phyloP scores from a whole-genome alignment of 805 yeast species.

The Tetrapisispora taiwanensis region DNA sequence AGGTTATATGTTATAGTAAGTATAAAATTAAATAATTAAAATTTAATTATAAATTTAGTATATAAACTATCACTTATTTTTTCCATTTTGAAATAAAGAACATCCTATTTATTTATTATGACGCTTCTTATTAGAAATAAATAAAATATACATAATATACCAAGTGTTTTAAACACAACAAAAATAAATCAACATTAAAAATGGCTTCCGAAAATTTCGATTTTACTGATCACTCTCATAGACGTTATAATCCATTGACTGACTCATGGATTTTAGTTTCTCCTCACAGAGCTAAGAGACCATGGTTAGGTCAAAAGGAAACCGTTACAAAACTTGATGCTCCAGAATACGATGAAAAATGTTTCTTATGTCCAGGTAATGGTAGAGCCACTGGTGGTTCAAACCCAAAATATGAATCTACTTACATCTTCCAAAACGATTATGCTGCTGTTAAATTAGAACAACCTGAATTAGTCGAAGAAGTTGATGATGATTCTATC shows the following conservation, averaged over 20 bases:
- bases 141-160: neutral
- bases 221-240: conserved; percentile 51
- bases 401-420: conserved; percentile 48
- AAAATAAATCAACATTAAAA: neutral
- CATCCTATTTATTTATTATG: no score
- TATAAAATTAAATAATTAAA: no score
- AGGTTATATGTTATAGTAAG: no score
- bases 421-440: conserved; percentile 58
- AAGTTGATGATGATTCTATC: conserved; percentile 16
- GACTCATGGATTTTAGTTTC: conserved; percentile 61
- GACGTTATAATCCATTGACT: conserved; percentile 62
- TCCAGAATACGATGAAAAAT: conserved; percentile 52
- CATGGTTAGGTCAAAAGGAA: conserved; percentile 74
- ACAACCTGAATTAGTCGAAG: conserved; percentile 37
- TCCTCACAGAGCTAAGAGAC: conserved; percentile 69
- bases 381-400: conserved; percentile 48
- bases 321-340: conserved; percentile 31
- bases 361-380: conserved; percentile 69
- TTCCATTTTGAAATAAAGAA: no score
- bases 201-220: conserved; percentile 28
- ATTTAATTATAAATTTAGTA: no score
- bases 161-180: neutral
- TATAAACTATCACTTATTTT: no score
- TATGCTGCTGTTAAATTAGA: conserved; percentile 57
- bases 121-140: no score